Evolutionary conservation across 805 yeast species (phyloP), one percentile per base, ranked within the genome.

Genomic region (Saccharomycopsis fodiens): DNA sequence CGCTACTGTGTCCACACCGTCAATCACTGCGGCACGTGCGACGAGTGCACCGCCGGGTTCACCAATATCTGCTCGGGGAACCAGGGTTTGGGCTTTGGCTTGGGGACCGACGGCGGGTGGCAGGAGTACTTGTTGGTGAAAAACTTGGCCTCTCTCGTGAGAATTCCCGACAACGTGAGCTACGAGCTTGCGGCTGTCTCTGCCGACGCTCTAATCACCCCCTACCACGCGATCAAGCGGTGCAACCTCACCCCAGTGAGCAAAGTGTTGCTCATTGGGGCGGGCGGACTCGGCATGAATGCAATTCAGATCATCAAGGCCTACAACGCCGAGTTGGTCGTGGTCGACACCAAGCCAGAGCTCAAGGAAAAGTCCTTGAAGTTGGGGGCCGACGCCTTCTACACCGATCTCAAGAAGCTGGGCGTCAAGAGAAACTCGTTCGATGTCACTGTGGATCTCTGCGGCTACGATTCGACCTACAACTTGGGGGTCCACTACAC

Each of bases 311-410:
- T 63, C 39, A 45, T 55, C 31, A 55, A 55, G 41, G 46, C 54
- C 3, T 56, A 54, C 41, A 57, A 57, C 31, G 39, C 53, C 13
- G 35, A 47, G 23, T 44, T 53, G 17, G 51, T 48, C 10, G 55
- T 47, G 20, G 46, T 52, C 21, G 63, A 59, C 22, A 42, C 54
- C 13, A 67, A 67, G 51, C 48, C 50, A 8, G 63, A 57, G 4
- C 38, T 59, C n/a, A 52, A 50, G 32, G 46, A 51, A 1, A 35
- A 55, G 12, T 75, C 70, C 2, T 42, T 51, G 17, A 50, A 54
- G 13, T 54, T 55, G 25, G 76, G 76, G 1, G 77, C 76, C 3
- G 56, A 63, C 50, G 72, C 66, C 40, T 69, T 66, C 35, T 21
- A n/a, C 38, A 45, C 45, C 1, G 45, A 45, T 36, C 55, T 65